Evolutionary conservation across 306 rosid genomes (phyloP), one percentile per base, ranked within the genome.

Genomic region (Acacia confusa): DNA sequence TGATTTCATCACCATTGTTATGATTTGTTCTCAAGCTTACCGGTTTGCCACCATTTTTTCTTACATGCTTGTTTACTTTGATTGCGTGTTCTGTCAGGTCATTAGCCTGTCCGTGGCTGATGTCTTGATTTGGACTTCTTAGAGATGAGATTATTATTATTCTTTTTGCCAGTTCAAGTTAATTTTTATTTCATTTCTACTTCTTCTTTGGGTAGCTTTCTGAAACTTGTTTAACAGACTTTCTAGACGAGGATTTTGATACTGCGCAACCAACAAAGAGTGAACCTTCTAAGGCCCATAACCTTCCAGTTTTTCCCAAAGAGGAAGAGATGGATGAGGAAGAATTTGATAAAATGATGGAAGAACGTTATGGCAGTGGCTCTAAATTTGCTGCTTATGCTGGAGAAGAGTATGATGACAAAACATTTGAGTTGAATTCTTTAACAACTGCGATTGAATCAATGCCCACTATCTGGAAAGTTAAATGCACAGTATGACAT

Each of bases 401-500:
- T 53, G 99, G 84, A 47, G 89, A 91, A 82, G 89, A 88, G 58
- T 84, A 80, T 79, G 99, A 96, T 82, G 90, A 86, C 80, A 92
- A 92, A 87, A 65, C 72, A 1, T 61, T 82, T 20, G 94, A 87
- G 10, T 72, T 87, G 55, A 82, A 43, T 84, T 77, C 84, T 43
- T 47, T 86, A n/a, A 50, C 47, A 34, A 84, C 78, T 14, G 78
- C 79, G 71, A 81, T 48, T 52, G 97, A 89, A 53, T 82, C 90
- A 40, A 47, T 74, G 74, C 92, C 97, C 64, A 79, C 85, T 70
- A 78, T 89, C 66, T 96, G 98, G 98, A 96, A 91, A 92, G 97
- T 96, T 75, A 96, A 96, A 92, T 96, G 99, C 91, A 84, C 82
- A 87, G 98, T 96, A 92, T 63, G 91, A 7, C 68, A 41, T 61